These are phyloP conservation scores for Annulohypoxylon truncatum DNA, from an alignment of 2,329 filamentous ascomycete genomes.

Conservation along the genomic window DNA sequence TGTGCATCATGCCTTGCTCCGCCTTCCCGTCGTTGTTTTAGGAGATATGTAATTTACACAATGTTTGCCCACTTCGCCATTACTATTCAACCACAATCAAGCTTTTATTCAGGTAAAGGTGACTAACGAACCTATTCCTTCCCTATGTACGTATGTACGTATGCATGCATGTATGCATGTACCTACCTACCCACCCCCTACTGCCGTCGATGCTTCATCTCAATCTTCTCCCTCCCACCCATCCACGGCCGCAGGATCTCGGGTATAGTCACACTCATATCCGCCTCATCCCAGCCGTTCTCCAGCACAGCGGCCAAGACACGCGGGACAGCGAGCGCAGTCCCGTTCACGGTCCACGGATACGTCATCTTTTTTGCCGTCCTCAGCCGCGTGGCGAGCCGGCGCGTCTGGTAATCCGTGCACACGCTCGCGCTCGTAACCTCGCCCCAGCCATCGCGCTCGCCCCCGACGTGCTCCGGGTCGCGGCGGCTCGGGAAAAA, in stretches of 20 bases:
- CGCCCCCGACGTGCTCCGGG: constrained; percentile 54
- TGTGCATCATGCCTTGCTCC: background rate
- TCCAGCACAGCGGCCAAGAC: constrained; percentile 91
- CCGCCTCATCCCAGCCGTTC: constrained; percentile 84
- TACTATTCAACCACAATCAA: background rate
- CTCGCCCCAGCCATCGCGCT: constrained; percentile 84
- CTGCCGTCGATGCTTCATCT: constrained; percentile 49
- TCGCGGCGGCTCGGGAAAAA: constrained; percentile 82
- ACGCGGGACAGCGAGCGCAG: constrained; percentile 89
- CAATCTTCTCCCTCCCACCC: constrained; percentile 77
- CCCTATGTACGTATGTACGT: background rate
- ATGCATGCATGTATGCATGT: no score
- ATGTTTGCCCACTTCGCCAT: no score
- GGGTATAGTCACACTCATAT: constrained; percentile 77
- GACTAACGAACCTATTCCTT: background rate
- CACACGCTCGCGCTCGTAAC: constrained; percentile 91
- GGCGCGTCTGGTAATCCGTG: constrained; percentile 91
- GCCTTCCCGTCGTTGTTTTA: background rate
- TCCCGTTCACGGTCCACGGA: constrained; percentile 93
- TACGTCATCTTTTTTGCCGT: constrained; percentile 70
- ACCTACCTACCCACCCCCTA: background rate
- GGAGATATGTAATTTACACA: background rate
- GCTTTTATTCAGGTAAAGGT: background rate
- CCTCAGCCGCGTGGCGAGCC: constrained; percentile 80
- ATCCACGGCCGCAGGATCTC: constrained; percentile 86